These are phyloP conservation scores for Barbatosphaeria neglecta DNA, from an alignment of 495 filamentous ascomycete species.

Conservation along the genomic window DNA sequence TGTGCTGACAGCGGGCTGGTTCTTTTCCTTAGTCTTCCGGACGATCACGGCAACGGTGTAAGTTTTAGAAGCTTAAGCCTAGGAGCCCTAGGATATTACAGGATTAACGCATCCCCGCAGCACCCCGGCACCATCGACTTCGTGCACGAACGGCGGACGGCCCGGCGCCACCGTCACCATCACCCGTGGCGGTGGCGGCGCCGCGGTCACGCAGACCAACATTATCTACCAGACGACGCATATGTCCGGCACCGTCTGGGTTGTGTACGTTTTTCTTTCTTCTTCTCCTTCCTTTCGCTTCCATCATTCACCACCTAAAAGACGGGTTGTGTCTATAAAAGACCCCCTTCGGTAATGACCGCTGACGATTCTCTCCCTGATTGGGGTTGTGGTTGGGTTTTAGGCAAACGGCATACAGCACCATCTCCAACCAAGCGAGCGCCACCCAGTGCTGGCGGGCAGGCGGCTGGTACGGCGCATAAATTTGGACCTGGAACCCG, in stretches of 20 bases:
- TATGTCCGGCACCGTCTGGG: constrained; percentile 22
- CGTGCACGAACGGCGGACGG: constrained; percentile 15
- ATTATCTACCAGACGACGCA: constrained; percentile 26
- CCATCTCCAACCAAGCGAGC: constrained; percentile 12
- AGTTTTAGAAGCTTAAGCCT: constrained; percentile 1
- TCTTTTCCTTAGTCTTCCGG: constrained; percentile 13
- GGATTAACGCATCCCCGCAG: constrained; percentile 4
- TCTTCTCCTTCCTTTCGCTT: not conserved
- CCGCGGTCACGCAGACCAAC: constrained; percentile 23
- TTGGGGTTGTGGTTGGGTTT: too few species aligned
- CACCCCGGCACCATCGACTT: constrained; percentile 26
- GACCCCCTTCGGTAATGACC: not conserved
- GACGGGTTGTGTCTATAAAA: too few species aligned
- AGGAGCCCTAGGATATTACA: not conserved
- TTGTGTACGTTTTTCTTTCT: constrained; percentile 18
- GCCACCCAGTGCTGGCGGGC: constrained; percentile 10
- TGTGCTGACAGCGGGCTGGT: constrained; percentile 2
- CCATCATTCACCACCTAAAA: too few species aligned
- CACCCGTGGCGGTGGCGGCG: constrained; percentile 9
- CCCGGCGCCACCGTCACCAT: constrained; percentile 23
- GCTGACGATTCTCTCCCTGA: not conserved
- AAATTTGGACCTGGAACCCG: too few species aligned
- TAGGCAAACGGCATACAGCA: constrained; percentile 13
- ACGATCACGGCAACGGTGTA: constrained; percentile 31
- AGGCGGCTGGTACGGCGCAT: constrained; percentile 17